These are phyloP conservation scores for Hymenoscyphus linearis DNA, from an alignment of 2,329 filamentous ascomycete genomes.

Conservation along the genomic window DNA sequence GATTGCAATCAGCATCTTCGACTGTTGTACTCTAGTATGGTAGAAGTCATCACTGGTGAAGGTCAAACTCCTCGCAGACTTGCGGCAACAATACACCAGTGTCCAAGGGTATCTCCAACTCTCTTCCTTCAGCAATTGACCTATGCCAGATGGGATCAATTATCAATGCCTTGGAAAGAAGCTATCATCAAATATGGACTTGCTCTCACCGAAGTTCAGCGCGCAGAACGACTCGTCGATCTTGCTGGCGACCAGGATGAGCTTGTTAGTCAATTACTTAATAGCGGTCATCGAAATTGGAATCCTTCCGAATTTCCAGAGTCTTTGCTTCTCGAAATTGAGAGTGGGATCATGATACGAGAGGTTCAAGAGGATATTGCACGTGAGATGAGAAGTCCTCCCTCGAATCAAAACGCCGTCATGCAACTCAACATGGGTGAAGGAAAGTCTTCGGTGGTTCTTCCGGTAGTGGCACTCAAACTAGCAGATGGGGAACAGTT, in stretches of 20 bases:
- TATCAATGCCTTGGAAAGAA: slow-evolving; percentile 13
- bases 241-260: slow-evolving; percentile 26
- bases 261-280: slow-evolving; percentile 40
- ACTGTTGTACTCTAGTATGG: neutral
- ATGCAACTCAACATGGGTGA: slow-evolving; percentile 70
- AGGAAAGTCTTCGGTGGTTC: slow-evolving; percentile 65
- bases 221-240: slow-evolving; percentile 34
- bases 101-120: neutral
- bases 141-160: neutral
- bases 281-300: slow-evolving; percentile 53
- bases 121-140: slow-evolving; percentile 1
- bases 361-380: slow-evolving; percentile 46
- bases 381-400: slow-evolving; percentile 45
- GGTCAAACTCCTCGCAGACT: neutral
- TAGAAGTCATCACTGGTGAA: neutral
- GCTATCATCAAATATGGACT: slow-evolving; percentile 17
- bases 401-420: slow-evolving; percentile 41
- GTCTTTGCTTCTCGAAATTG: slow-evolving; percentile 58
- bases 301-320: slow-evolving; percentile 48
- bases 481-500: slow-evolving; percentile 47
- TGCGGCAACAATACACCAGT: neutral
- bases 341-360: slow-evolving; percentile 57
- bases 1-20: neutral
- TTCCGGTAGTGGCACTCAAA: slow-evolving; percentile 54
- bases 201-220: slow-evolving; percentile 17